Percentiles rank a stretch among this genome's conserved stretches.
phyloP scores from a whole-genome alignment of 108 stramenopile species.

The Nitzschia palea region DNA sequence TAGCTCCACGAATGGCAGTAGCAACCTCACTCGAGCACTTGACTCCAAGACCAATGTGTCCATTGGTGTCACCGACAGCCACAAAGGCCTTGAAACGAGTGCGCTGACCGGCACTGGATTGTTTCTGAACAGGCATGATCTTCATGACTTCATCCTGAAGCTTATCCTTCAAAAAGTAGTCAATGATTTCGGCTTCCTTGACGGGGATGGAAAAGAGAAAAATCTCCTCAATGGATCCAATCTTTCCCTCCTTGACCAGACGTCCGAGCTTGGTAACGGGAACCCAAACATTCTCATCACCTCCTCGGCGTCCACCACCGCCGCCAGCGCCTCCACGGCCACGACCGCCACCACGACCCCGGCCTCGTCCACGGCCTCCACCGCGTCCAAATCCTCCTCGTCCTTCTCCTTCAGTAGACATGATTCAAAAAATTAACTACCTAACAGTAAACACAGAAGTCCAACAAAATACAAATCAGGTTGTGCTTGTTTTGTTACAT shows the following conservation, averaged over 20 bases:
- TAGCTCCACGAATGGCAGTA: slow-evolving; percentile 99
- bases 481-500: background rate
- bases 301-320: slow-evolving; percentile 84
- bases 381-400: slow-evolving; percentile 45
- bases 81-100: slow-evolving; percentile 99
- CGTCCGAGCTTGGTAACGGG: slow-evolving; percentile 99
- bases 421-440: background rate
- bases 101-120: slow-evolving; percentile 99
- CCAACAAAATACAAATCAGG: background rate
- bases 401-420: slow-evolving; percentile 35
- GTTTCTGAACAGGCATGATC: slow-evolving; percentile 99
- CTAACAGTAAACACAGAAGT: background rate
- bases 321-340: slow-evolving; percentile 93
- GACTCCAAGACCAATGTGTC: slow-evolving; percentile 99
- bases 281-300: slow-evolving; percentile 94
- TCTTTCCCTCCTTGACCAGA: slow-evolving; percentile 99
- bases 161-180: slow-evolving; percentile 94
- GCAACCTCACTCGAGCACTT: slow-evolving; percentile 99
- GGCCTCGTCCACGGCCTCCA: slow-evolving; percentile 71
- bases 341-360: slow-evolving; percentile 65
- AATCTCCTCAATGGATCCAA: slow-evolving; percentile 98
- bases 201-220: slow-evolving; percentile 99
- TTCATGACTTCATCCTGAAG: slow-evolving; percentile 99
- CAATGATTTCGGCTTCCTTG: slow-evolving; percentile 99
- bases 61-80: slow-evolving; percentile 95